Conservation (phyloP, 306 rosid species). For the Mimosa bimucronata region DNA sequence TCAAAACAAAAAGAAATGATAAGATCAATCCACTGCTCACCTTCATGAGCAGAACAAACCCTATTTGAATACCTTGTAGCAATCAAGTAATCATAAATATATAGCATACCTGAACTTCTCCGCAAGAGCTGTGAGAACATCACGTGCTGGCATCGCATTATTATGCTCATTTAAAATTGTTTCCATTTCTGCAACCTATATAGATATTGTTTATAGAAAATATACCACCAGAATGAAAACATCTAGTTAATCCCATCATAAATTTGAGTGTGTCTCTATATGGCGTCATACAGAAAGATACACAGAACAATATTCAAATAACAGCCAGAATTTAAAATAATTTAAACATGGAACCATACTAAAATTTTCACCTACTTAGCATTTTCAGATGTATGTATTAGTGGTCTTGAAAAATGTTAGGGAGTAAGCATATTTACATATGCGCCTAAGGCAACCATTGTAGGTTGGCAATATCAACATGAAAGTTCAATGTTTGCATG, state of each 20-base stretch:
- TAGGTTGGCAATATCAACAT: background rate
- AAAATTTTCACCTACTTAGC: background rate
- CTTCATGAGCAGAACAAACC: slow-evolving; percentile 28
- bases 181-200: slow-evolving; percentile 91
- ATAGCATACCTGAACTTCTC: slow-evolving; percentile 86
- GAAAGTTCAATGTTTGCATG: background rate
- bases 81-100: slow-evolving; percentile 29
- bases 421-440: background rate
- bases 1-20: slow-evolving; percentile 28
- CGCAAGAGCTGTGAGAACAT: slow-evolving; percentile 74
- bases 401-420: background rate
- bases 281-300: slow-evolving; percentile 20
- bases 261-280: background rate
- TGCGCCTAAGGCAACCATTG: background rate
- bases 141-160: slow-evolving; percentile 85
- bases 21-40: slow-evolving; percentile 29
- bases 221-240: slow-evolving; percentile 2
- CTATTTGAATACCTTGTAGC: background rate
- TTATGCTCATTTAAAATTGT: slow-evolving; percentile 78
- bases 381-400: background rate
- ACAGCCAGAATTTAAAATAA: background rate
- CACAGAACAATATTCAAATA: background rate
- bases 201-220: slow-evolving; percentile 25
- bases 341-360: background rate
- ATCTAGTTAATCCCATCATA: background rate